A percentile compares a stretch with the other conserved stretches of the same genome.
These are phyloP conservation scores for Scleroderma citrinum DNA, from an alignment of 768 basidiomycete species.

Conservation along the genomic window DNA sequence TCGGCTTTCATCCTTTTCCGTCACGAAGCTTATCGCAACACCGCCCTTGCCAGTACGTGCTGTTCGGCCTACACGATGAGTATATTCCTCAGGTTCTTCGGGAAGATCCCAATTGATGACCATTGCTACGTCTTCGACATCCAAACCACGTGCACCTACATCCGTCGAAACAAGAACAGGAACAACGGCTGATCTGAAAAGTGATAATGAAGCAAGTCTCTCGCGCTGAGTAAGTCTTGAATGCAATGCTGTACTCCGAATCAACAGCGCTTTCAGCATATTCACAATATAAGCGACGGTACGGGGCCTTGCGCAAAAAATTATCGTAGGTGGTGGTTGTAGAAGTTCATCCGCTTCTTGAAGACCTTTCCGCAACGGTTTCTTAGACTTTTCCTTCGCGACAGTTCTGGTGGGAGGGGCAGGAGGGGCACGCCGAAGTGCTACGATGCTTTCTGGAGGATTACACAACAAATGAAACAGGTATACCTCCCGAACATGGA, in stretches of 20 bases:
- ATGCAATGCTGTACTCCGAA: slow-evolving; percentile 87
- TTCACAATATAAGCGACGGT: slow-evolving; percentile 87
- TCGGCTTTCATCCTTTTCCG: slow-evolving; percentile 85
- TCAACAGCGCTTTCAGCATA: slow-evolving; percentile 69
- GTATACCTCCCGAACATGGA: slow-evolving; percentile 90
- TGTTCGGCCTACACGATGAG: slow-evolving; percentile 91
- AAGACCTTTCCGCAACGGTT: slow-evolving; percentile 25
- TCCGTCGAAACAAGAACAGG: slow-evolving; percentile 93
- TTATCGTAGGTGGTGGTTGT: slow-evolving; percentile 92
- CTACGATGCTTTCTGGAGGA: slow-evolving; percentile 73
- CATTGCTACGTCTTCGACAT: slow-evolving; percentile 94
- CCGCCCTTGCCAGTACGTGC: slow-evolving; percentile 88
- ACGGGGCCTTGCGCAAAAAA: slow-evolving; percentile 81
- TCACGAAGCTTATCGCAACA: slow-evolving; percentile 89
- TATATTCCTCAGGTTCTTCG: slow-evolving; percentile 85
- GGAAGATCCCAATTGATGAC: slow-evolving; percentile 98
- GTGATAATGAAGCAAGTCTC: slow-evolving; percentile 72
- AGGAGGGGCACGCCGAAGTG: slow-evolving; percentile 59
- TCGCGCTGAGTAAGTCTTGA: slow-evolving; percentile 92
- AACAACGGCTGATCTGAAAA: slow-evolving; percentile 81
- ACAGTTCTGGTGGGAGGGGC: slow-evolving; percentile 32
- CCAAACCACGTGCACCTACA: slow-evolving; percentile 91
- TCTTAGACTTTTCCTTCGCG: slow-evolving; percentile 24
- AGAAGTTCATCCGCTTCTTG: slow-evolving; percentile 48
- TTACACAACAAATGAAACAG: slow-evolving; percentile 85